Base-by-base conservation (phyloP, 2,329 filamentous ascomycete species). In the Zalaria obscura region DNA sequence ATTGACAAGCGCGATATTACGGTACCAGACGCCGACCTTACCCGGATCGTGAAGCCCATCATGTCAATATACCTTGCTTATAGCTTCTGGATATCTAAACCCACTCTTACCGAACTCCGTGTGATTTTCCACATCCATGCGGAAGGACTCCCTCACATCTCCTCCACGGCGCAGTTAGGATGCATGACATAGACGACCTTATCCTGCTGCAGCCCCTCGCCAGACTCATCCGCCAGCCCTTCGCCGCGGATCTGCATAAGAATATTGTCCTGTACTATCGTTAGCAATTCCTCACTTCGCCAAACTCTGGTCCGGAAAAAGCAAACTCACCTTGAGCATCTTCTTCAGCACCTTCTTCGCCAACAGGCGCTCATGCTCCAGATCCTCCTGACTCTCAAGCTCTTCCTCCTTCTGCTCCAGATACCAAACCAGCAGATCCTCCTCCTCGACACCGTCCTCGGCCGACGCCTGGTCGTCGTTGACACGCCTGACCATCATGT, bases 341-440 rank as follows among this genome's bases (percentile, higher is more conserved):
- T 85, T 81, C 72, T 84, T 93, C 51, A 98, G 65, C 40, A 98
- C 89, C 73, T 94, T 91, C 57, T 69, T 75, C 9, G 80, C 81
- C 42, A 94, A 64, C 3, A 68, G 68, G 56, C 76, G 74, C 64
- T 96, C 87, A 10, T 66, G 68, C 56, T 88, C 74, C 55, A 93
- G 72, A 51, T 88, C 85, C 42, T 93, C 86, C 60, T 93, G 80
- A 35, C 69, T 81, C 31, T 82, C 72, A 45, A 98, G 66, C 55
- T 93, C 82, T 11, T 78, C 75, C 60, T 98, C 91, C 53, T 83
- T 83, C 62, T 89, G 80, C 65, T 96, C 89, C 25, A 96, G 70
- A 59, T 94, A 98, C 86, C 87, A 94, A 39, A 84, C 66, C 28
- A 93, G 64, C 28, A 98, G 69, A 36, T 80, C 80, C 40, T 93